A percentile compares a stretch with the other conserved stretches of the same genome.
These are phyloP conservation scores for Primulina huaijiensis DNA, from an alignment of 257 asterid genomes.

Conservation along the genomic window DNA sequence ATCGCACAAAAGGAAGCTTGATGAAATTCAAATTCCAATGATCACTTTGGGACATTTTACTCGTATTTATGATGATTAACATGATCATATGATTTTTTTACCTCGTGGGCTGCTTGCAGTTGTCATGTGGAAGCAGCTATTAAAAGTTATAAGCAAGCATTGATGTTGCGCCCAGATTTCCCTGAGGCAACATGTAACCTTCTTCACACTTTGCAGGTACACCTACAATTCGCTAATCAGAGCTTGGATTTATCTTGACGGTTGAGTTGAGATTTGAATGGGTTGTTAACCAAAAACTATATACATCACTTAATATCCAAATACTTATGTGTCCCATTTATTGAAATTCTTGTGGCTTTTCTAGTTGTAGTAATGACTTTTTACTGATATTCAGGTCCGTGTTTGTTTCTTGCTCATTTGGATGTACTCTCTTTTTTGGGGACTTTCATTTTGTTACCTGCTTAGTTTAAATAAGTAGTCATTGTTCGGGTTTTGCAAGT, in stretches of 20 bases:
- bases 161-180: conserved; percentile 83
- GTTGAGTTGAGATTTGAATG: conserved; percentile 8
- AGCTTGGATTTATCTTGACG: conserved; percentile 4
- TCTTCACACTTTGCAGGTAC: conserved; percentile 94
- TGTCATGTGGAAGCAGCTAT: conserved; percentile 90
- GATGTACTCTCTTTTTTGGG: background rate
- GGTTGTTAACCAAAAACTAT: conserved; percentile 16
- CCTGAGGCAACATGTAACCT: conserved; percentile 99
- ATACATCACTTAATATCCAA: background rate
- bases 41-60: background rate
- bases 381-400: conserved; percentile 10
- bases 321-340: background rate
- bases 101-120: conserved; percentile 40
- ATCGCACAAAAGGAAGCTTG: background rate
- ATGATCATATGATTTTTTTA: conserved; percentile 19
- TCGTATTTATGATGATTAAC: conserved; percentile 13
- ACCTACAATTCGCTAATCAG: background rate
- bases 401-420: background rate
- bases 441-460: conserved; percentile 6
- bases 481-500: background rate
- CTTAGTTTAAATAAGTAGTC: background rate
- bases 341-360: conserved; percentile 15
- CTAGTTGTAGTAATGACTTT: conserved; percentile 1
- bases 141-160: conserved; percentile 88
- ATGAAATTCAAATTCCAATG: background rate